A percentile compares a stretch with the other conserved stretches of the same genome.
Conservation (phyloP, 371 early-diverging fungal genomes). For the Rhizopus stolonifer region DNA sequence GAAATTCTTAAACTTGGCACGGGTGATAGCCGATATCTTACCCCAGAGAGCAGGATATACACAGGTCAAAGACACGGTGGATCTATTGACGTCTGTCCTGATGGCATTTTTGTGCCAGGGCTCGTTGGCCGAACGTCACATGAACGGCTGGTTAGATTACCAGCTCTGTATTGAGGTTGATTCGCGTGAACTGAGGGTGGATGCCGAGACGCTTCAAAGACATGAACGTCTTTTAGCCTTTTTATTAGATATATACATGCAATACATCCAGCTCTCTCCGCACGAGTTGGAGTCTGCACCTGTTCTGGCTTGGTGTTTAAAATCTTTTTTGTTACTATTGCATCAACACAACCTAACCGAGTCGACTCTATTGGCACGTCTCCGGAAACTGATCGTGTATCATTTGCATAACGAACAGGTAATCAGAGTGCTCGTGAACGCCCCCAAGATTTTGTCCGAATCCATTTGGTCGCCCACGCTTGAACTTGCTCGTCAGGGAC, state of each 20-base stretch:
- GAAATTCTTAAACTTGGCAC: not conserved
- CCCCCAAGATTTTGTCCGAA: constrained; percentile 18
- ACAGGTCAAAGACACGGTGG: constrained; percentile 9
- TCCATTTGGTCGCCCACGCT: constrained; percentile 32
- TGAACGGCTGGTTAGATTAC: not conserved
- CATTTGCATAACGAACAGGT: constrained; percentile 31
- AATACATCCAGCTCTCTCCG: constrained; percentile 21
- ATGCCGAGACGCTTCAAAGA: not conserved
- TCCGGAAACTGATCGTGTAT: constrained; percentile 22
- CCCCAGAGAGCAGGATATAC: not conserved
- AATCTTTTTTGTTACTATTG: constrained; percentile 16
- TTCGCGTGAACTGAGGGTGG: constrained; percentile 9
- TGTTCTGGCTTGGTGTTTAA: constrained; percentile 22
- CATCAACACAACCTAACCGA: not conserved
- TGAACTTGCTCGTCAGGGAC: constrained; percentile 21
- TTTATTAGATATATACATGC: constrained; percentile 28
- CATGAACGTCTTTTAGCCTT: constrained; percentile 20
- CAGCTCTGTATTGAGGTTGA: constrained; percentile 27
- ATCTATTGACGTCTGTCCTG: constrained; percentile 23
- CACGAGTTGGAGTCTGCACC: constrained; percentile 7
- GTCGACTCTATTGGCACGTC: constrained; percentile 9
- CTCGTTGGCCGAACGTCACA: constrained; percentile 19
- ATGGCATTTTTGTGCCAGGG: constrained; percentile 27
- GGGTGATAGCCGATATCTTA: not conserved
- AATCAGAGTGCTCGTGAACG: constrained; percentile 21